These are phyloP conservation scores for Coprinopsis sp. DNA, from an alignment of 768 basidiomycete genomes.

Conservation along the genomic window DNA sequence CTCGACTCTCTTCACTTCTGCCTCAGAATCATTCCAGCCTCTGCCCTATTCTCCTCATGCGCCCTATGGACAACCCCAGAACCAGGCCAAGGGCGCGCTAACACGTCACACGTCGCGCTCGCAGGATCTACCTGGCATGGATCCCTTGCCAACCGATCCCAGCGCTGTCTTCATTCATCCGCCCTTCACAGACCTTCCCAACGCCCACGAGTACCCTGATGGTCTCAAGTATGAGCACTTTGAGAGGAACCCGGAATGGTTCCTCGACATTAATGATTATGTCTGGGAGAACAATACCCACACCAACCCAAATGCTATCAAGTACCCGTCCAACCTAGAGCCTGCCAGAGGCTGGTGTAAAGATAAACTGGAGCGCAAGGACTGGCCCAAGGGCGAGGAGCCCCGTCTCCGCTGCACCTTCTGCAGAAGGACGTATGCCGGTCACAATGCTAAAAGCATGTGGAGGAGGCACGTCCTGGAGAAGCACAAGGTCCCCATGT, in stretches of 20 bases:
- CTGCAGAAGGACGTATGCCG: conserved; percentile 78
- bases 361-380: conserved; percentile 75
- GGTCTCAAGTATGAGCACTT: conserved; percentile 68
- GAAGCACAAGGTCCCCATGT: conserved; percentile 88
- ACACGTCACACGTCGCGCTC: conserved; percentile 28
- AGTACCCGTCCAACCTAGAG: conserved; percentile 74
- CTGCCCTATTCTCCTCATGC: conserved; percentile 51
- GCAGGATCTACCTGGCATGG: conserved; percentile 54
- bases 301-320: conserved; percentile 50
- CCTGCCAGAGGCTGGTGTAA: conserved; percentile 86
- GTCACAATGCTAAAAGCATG: conserved; percentile 89
- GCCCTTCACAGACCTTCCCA: conserved; percentile 66
- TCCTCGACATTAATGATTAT: conserved; percentile 67
- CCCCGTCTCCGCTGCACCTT: conserved; percentile 80
- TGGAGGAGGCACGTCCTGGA: conserved; percentile 87
- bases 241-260: conserved; percentile 79
- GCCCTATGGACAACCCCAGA: conserved; percentile 18
- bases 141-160: conserved; percentile 65
- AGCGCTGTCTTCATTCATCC: conserved; percentile 68
- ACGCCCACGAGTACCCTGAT: conserved; percentile 54
- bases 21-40: conserved; percentile 61
- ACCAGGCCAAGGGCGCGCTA: conserved; percentile 19
- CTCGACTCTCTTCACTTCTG: conserved; percentile 55
- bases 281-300: conserved; percentile 38
- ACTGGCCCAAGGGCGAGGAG: conserved; percentile 79